Conservation (phyloP, 2,329 filamentous ascomycete species). For the Cercospora zeina region DNA sequence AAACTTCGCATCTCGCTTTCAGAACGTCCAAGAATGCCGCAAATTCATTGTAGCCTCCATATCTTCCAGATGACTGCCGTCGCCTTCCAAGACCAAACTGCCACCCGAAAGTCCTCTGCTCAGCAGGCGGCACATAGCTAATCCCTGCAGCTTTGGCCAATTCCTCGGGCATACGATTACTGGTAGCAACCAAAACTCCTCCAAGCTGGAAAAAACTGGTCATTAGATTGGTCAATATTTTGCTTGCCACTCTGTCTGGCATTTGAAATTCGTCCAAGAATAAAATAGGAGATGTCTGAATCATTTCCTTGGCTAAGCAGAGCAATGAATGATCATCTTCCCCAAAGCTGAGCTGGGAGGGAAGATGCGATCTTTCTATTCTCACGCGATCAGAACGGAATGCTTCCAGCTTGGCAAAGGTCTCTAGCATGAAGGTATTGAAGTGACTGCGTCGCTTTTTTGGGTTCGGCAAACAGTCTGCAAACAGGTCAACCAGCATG, state of each 20-base stretch:
- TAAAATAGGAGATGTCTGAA: conserved; percentile 71
- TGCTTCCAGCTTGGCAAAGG: conserved; percentile 68
- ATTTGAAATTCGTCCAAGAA: conserved; percentile 85
- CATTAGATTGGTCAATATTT: conserved; percentile 76
- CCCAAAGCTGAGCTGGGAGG: conserved; percentile 21
- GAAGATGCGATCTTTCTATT: conserved; percentile 13
- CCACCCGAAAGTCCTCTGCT: conserved; percentile 48
- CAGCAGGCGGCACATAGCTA: conserved; percentile 61
- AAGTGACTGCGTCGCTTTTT: conserved; percentile 79
- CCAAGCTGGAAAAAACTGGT: conserved; percentile 80
- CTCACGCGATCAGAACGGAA: conserved; percentile 51
- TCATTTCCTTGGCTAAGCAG: conserved; percentile 72
- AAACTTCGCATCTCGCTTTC: conserved; percentile 76
- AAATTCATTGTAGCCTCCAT: conserved; percentile 68
- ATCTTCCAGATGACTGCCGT: conserved; percentile 50
- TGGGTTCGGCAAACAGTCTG: conserved; percentile 70
- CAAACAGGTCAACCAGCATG: conserved; percentile 82
- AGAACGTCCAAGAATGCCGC: conserved; percentile 72
- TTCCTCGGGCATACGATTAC: conserved; percentile 81
- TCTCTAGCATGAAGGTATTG: conserved; percentile 82
- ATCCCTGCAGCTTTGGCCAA: conserved; percentile 72
- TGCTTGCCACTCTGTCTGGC: conserved; percentile 73
- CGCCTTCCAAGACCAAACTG: conserved; percentile 41
- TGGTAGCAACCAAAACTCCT: conserved; percentile 76
- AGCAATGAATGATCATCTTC: conserved; percentile 67